phyloP scores from a whole-genome alignment of 31 red algal species.

The Porphyra umbilicalis region DNA sequence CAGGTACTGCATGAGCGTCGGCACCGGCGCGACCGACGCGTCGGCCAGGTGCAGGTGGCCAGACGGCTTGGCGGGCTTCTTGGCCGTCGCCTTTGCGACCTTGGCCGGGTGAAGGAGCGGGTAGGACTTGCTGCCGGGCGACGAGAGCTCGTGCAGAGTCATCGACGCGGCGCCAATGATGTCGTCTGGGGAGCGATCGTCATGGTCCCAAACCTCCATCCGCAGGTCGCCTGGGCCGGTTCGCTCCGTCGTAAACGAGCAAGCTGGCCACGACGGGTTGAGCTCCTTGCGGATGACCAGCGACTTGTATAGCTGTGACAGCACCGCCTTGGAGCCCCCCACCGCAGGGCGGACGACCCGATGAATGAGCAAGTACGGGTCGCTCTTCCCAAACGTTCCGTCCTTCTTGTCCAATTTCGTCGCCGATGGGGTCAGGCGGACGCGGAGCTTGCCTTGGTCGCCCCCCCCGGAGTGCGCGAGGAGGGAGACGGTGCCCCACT shows the following conservation, averaged over 20 bases:
- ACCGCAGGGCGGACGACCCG: slow-evolving; percentile 3
- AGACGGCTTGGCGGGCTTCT: not conserved
- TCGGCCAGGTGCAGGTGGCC: not conserved
- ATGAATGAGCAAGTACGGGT: slow-evolving; percentile 29
- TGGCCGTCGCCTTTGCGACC: not conserved
- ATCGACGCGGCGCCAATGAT: not conserved
- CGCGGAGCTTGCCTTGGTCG: not conserved
- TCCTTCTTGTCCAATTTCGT: slow-evolving; percentile 13
- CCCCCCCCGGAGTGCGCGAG: slow-evolving; percentile 7
- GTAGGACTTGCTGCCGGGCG: not conserved
- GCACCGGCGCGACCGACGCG: not conserved
- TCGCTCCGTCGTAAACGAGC: slow-evolving; percentile 3
- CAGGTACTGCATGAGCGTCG: not conserved
- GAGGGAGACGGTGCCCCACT: slow-evolving; percentile 13
- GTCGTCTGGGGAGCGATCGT: not conserved
- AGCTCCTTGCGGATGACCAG: slow-evolving; percentile 19
- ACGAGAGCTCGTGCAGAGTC: not conserved
- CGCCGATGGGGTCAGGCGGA: slow-evolving; percentile 5
- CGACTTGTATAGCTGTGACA: slow-evolving; percentile 12
- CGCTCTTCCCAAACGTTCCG: slow-evolving; percentile 13
- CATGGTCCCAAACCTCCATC: not conserved
- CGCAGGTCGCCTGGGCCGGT: not conserved
- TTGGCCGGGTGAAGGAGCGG: not conserved
- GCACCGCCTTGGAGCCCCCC: not conserved
- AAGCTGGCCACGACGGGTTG: slow-evolving; percentile 30